Evolutionary conservation across 352 stramenopile species (phyloP).

Genomic region (Pythium aristosporum): DNA sequence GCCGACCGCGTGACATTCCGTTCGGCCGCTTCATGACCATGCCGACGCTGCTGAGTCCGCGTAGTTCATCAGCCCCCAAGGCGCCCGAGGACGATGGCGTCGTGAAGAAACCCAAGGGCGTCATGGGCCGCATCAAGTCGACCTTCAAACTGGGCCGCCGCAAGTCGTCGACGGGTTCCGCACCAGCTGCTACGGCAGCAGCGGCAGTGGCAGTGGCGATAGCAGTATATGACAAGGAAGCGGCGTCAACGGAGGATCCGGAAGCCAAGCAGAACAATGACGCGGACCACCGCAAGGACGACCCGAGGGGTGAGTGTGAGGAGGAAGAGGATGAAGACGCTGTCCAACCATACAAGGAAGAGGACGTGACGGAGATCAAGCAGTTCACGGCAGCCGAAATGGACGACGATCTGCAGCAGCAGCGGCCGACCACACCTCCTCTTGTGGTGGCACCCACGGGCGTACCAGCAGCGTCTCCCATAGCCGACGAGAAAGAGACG

Average conservation of each 20-base stretch:
- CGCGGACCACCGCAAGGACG: neutral
- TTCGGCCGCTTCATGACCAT: slow-evolving; percentile 22
- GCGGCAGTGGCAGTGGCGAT: slow-evolving; percentile 6
- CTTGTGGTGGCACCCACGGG: neutral
- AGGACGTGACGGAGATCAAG: slow-evolving; percentile 14
- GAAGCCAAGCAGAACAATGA: slow-evolving; percentile 26
- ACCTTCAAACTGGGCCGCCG: slow-evolving; percentile 53
- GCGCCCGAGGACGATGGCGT: slow-evolving; percentile 15
- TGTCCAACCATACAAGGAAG: slow-evolving; percentile 2
- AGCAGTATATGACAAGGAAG: slow-evolving; percentile 29
- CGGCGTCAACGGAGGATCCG: slow-evolving; percentile 18
- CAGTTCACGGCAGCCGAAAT: slow-evolving; percentile 2
- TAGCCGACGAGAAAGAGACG: neutral
- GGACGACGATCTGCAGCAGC: slow-evolving; percentile 7
- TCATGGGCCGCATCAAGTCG: slow-evolving; percentile 72
- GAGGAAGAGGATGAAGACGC: slow-evolving; percentile 1
- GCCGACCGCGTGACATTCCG: slow-evolving; percentile 13
- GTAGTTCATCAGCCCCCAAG: slow-evolving; percentile 9
- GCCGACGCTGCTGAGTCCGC: slow-evolving; percentile 36
- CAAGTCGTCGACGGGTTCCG: slow-evolving; percentile 35
- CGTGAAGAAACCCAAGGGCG: slow-evolving; percentile 55
- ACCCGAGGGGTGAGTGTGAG: slow-evolving; percentile 2
- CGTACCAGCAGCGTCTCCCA: neutral
- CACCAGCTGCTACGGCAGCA: neutral
- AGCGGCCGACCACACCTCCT: neutral